Conservation (phyloP, 805 yeast species). For the Teunomyces barrocoloradensis region DNA sequence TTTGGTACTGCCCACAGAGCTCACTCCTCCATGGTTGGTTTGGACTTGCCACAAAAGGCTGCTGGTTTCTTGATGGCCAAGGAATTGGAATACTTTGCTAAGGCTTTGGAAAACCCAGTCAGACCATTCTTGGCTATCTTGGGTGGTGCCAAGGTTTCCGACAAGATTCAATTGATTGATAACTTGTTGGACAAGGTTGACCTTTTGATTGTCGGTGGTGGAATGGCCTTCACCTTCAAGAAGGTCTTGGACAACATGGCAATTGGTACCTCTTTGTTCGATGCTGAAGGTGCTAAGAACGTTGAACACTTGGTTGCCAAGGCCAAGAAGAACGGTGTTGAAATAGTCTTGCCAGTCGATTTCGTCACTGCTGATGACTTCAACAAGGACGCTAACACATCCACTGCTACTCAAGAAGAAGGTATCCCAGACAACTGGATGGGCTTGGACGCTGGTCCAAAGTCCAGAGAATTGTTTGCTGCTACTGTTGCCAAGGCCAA, state of each 20-base stretch:
- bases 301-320: constrained; percentile 90
- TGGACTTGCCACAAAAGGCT: constrained; percentile 93
- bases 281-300: constrained; percentile 91
- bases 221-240: constrained; percentile 99
- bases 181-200: constrained; percentile 95
- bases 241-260: constrained; percentile 81
- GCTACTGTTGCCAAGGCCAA: constrained; percentile 87
- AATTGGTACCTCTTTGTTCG: constrained; percentile 91
- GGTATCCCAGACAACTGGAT: constrained; percentile 95
- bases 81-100: constrained; percentile 96
- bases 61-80: constrained; percentile 98
- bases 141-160: constrained; percentile 99
- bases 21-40: constrained; percentile 98
- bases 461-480: constrained; percentile 75
- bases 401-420: constrained; percentile 78
- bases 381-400: constrained; percentile 84
- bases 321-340: constrained; percentile 95
- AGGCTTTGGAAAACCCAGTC: constrained; percentile 96
- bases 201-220: constrained; percentile 95
- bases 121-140: constrained; percentile 98
- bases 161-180: constrained; percentile 97
- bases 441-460: constrained; percentile 96
- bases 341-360: constrained; percentile 92
- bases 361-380: constrained; percentile 94
- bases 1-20: constrained; percentile 99